Conservation (phyloP, 139 green algal genomes). For the Coccomyxa sp. region DNA sequence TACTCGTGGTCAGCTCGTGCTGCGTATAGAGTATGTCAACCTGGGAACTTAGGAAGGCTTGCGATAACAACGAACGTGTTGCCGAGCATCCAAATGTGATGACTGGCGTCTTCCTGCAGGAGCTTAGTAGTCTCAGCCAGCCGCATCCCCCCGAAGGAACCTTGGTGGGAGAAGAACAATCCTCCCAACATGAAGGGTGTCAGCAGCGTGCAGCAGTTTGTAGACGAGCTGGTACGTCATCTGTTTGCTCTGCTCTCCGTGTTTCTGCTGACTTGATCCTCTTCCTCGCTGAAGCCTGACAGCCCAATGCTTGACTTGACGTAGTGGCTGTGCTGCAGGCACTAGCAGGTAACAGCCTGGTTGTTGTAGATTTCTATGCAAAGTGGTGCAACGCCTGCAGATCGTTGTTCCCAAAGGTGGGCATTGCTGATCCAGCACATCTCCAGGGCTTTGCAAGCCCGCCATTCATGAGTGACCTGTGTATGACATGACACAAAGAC, state of each 20-base stretch:
- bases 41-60: too few species aligned
- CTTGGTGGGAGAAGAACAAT: constrained; percentile 61
- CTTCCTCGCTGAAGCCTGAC: neutral
- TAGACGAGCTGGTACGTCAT: constrained; percentile 64
- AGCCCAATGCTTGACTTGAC: neutral
- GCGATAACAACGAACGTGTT: too few species aligned
- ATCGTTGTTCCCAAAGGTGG: constrained; percentile 87
- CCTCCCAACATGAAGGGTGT: constrained; percentile 70
- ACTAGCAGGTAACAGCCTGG: constrained; percentile 65
- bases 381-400: constrained; percentile 89
- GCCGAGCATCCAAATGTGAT: too few species aligned
- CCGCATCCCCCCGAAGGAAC: neutral
- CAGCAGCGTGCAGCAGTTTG: constrained; percentile 66
- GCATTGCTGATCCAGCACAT: neutral
- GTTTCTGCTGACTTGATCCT: neutral
- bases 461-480: neutral
- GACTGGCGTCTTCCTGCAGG: too few species aligned
- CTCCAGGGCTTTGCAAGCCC: too few species aligned
- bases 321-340: constrained; percentile 18
- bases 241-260: neutral
- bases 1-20: too few species aligned
- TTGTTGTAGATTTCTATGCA: constrained; percentile 91
- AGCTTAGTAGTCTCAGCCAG: neutral
- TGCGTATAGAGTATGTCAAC: too few species aligned
- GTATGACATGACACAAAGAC: neutral